phyloP scores from a whole-genome alignment of 164 flowering plant genomes.

The Houttuynia cordata region DNA sequence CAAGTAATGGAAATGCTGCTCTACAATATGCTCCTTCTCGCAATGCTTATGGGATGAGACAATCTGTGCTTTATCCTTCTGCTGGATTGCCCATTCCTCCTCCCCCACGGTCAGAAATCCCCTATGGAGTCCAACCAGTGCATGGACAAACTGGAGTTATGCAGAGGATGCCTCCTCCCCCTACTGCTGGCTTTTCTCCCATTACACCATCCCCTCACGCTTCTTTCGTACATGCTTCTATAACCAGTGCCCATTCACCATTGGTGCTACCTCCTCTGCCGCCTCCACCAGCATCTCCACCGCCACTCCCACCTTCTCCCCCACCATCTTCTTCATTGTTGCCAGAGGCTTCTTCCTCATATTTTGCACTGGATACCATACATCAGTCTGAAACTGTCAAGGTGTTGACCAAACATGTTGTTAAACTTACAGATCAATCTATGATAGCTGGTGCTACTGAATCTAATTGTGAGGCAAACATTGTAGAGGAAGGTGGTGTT shows the following conservation, averaged over 20 bases:
- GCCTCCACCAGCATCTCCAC: slow-evolving; percentile 21
- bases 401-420: slow-evolving; percentile 5
- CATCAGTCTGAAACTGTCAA: slow-evolving; percentile 6
- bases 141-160: slow-evolving; percentile 14
- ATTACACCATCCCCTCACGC: slow-evolving; percentile 15
- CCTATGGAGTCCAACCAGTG: slow-evolving; percentile 17
- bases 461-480: slow-evolving; percentile 10
- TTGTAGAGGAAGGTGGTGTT: slow-evolving; percentile 7
- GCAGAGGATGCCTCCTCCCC: slow-evolving; percentile 18
- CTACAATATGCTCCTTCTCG: slow-evolving; percentile 15
- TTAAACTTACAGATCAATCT: slow-evolving; percentile 1
- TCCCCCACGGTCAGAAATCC: slow-evolving; percentile 25
- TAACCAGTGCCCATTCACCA: slow-evolving; percentile 14
- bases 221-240: slow-evolving; percentile 7
- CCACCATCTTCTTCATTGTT: slow-evolving; percentile 17
- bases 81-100: slow-evolving; percentile 30
- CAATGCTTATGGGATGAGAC: slow-evolving; percentile 19
- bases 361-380: slow-evolving; percentile 3
- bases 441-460: slow-evolving; percentile 4
- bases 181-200: slow-evolving; percentile 17
- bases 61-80: slow-evolving; percentile 17
- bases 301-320: slow-evolving; percentile 22
- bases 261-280: slow-evolving; percentile 17
- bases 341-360: slow-evolving; percentile 3
- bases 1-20: slow-evolving; percentile 12